Percentiles rank a stretch among this genome's conserved stretches.
phyloP scores from a whole-genome alignment of 2,329 filamentous ascomycete species.

The Pseudogymnoascus sp. region DNA sequence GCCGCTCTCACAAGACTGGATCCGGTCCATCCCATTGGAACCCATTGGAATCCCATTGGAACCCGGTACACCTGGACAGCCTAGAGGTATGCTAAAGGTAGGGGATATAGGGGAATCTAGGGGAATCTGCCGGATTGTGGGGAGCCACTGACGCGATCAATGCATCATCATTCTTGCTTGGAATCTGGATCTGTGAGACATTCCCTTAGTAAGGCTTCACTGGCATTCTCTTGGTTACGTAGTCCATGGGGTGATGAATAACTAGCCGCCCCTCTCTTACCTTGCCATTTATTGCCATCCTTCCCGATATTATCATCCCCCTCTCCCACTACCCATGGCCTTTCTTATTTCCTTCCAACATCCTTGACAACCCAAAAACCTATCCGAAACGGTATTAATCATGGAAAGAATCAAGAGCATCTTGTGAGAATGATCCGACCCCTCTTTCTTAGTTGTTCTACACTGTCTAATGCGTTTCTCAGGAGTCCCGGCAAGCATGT shows the following conservation, averaged over 20 bases:
- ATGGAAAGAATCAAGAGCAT: constrained; percentile 29
- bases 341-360: background rate
- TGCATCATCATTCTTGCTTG: background rate
- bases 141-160: background rate
- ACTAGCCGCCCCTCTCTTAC: constrained; percentile 1
- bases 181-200: background rate
- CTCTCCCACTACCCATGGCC: background rate
- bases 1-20: background rate
- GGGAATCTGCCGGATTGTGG: background rate
- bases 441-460: background rate
- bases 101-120: constrained; percentile 6
- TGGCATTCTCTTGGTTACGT: background rate
- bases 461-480: background rate
- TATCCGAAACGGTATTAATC: constrained; percentile 11
- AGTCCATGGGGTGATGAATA: constrained; percentile 1
- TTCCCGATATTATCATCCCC: background rate
- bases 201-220: constrained; percentile 3
- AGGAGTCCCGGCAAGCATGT: constrained; percentile 20
- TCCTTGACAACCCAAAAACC: constrained; percentile 1
- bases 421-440: constrained; percentile 18
- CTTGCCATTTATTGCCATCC: constrained; percentile 4
- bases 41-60: background rate
- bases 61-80: background rate
- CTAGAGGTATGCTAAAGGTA: background rate
- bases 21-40: constrained; percentile 2